Percentiles rank a stretch among this genome's conserved stretches.
These are phyloP conservation scores for Auriscalpium vulgare DNA, from an alignment of 768 basidiomycete species.

Conservation along the genomic window DNA sequence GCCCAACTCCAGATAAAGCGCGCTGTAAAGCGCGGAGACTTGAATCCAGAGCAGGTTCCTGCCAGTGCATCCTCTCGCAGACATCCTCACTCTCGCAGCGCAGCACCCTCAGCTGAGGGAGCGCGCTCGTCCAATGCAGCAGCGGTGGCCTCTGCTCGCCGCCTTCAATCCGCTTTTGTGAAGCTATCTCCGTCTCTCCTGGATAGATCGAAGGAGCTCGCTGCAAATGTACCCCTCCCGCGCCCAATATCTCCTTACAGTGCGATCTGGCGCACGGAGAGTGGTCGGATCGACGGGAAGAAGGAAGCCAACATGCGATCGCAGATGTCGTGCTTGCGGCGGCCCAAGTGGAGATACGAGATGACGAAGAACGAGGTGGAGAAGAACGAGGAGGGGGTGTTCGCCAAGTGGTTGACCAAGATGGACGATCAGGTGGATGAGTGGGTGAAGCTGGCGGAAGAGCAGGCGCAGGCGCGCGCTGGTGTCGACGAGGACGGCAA, in stretches of 20 bases:
- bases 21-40: conserved; percentile 77
- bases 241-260: conserved; percentile 46
- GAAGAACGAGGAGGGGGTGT: conserved; percentile 81
- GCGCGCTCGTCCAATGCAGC: conserved; percentile 8
- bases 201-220: conserved; percentile 48
- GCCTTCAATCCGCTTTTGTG: conserved; percentile 65
- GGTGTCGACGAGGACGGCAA: conserved; percentile 1
- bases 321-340: conserved; percentile 40
- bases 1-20: conserved; percentile 71
- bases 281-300: conserved; percentile 2
- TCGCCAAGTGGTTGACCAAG: conserved; percentile 67
- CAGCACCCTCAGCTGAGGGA: background rate
- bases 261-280: conserved; percentile 23
- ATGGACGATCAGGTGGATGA: conserved; percentile 49
- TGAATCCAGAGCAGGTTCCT: conserved; percentile 23
- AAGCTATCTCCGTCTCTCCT: conserved; percentile 53
- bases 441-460: conserved; percentile 29
- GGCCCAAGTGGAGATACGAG: conserved; percentile 84
- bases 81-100: background rate
- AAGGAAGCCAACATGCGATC: background rate
- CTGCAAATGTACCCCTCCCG: conserved; percentile 41
- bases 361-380: conserved; percentile 88
- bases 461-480: background rate
- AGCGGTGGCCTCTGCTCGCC: conserved; percentile 35
- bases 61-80: conserved; percentile 4